phyloP scores from a whole-genome alignment of 1,139 yeast genomes.

The Geotrichum aggregatum region DNA sequence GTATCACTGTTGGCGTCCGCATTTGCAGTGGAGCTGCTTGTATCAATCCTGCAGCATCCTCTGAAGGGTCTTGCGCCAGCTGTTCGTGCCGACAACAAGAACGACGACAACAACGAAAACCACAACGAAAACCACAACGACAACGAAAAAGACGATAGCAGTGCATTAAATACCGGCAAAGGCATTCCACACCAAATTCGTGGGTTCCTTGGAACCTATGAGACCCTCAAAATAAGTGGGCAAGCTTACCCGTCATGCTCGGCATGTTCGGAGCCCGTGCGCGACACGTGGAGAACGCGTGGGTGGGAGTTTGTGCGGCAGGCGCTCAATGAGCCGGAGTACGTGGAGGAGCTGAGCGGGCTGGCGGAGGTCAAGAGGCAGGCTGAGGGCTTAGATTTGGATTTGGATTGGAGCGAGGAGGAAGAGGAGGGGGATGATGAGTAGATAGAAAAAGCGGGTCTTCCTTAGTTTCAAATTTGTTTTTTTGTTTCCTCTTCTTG shows the following conservation, averaged over 20 bases:
- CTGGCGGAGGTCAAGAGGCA: slow-evolving; percentile 63
- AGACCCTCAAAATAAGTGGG: slow-evolving; percentile 59
- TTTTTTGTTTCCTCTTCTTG: neutral
- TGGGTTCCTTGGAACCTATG: slow-evolving; percentile 69
- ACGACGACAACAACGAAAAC: neutral
- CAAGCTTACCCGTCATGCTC: slow-evolving; percentile 76
- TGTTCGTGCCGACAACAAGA: slow-evolving; percentile 17
- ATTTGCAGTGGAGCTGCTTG: slow-evolving; percentile 76
- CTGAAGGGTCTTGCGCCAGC: slow-evolving; percentile 48
- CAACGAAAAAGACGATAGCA: slow-evolving; percentile 3
- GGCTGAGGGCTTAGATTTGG: slow-evolving; percentile 60
- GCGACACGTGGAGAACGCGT: slow-evolving; percentile 45
- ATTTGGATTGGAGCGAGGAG: slow-evolving; percentile 38
- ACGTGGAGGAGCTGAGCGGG: slow-evolving; percentile 75
- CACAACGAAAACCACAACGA: too few species aligned
- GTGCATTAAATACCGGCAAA: slow-evolving; percentile 50
- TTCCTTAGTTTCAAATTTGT: neutral
- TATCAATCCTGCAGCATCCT: slow-evolving; percentile 69
- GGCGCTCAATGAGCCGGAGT: slow-evolving; percentile 62
- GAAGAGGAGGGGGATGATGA: slow-evolving; percentile 16
- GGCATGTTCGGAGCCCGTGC: slow-evolving; percentile 67
- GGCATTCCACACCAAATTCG: slow-evolving; percentile 79
- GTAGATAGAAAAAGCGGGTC: neutral
- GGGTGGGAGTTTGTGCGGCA: slow-evolving; percentile 79
- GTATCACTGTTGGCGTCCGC: slow-evolving; percentile 86